Base-by-base conservation (phyloP, 345 rosid genomes). In the Angophora floribunda region DNA sequence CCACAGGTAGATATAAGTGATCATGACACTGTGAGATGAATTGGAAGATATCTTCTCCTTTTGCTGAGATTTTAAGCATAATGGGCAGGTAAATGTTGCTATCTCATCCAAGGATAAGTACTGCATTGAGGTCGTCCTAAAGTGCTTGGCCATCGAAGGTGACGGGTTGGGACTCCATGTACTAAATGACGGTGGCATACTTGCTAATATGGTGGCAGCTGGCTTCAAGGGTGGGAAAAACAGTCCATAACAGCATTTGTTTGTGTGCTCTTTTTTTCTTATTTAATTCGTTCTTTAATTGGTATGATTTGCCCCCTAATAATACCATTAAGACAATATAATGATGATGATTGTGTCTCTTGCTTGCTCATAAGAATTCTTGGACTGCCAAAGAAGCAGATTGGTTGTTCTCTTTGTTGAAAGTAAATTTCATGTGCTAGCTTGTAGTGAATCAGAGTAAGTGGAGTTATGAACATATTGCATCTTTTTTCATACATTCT, bases 71-170 rank as follows among this genome's bases (percentile, higher is more conserved):
- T 75, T 63, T 41, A 41, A 75, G 41, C 41, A 13, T 41, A 41
- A 75, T 75, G 67, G 90, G 89, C 94, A 98, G 99, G 96, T 97
- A 80, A 95, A 94, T 91, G 97, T 97, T 59, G 85, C 95, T 44
- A 94, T 97, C 89, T 96, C 99, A 30, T 86, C 96, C 32, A 95
- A 93, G 90, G 96, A 94, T 91, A 93, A 90, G 90, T 95, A 97
- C 92, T 94, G 97, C 91, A 93, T 97, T 17, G 98, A 97, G 93
- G 95, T 98, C 59, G 96, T 95, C 65, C 95, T 98, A 50, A 96
- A 96, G 89, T 97, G 99, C 93, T 90, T 94, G 93, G 99, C 99
- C 61, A 94, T 91, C 30, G 95, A 95, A 90, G 98, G 98, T 90
- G 99, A 98, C 88, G 99, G 99, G 79, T 93, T 94, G 87, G 99